Base-by-base conservation (phyloP, 371 early-diverging fungal species). In the Lichtheimia corymbifera region DNA sequence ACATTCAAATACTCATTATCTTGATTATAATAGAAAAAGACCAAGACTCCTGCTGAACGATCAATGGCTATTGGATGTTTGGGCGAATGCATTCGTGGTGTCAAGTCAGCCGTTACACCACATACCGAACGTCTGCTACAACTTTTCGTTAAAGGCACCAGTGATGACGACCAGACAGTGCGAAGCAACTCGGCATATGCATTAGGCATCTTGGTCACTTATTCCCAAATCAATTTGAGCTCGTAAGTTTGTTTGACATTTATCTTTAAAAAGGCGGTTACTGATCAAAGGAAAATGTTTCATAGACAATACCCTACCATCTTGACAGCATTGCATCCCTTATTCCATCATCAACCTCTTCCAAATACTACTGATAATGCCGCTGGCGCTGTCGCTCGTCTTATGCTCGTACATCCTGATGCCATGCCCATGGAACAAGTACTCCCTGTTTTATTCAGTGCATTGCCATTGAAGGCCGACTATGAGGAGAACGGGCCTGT, bases 31-130 rank as follows among this genome's bases (percentile, higher is more conserved):
- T 58, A 72, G 65, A 93, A 92, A 69, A 83, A 83, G 66, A 79
- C 89, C 4, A 79, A 86, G 61, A 76, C 91, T 2, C 65, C 84
- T 17, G 75, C 87, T 41, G 95, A 96, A 63, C 88, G 97, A 25
- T 88, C 92, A 24, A 94, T 95, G 93, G 91, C 94, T 4, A 83
- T 94, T 50, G 97, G 95, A 5, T 89, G 89, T 45, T 70, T 96
- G 27, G 93, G 93, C 27, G 97, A 96, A 72, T 83, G 90, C 30
- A 83, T 89, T 22, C 81, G 79, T 53, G 93, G 92, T 51, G 77
- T 95, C 67, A 88, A 90, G 53, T 66, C 66, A 0, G 88, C 84
- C 1, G 84, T 93, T 15, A 88, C 94, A 27, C 89, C 88, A 30
- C 93, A 89, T 52, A 88, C 94, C 14, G 89, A 90, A 55, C 83